phyloP scores from a whole-genome alignment of 805 yeast species.

The Cyberlindnera maclurae region DNA sequence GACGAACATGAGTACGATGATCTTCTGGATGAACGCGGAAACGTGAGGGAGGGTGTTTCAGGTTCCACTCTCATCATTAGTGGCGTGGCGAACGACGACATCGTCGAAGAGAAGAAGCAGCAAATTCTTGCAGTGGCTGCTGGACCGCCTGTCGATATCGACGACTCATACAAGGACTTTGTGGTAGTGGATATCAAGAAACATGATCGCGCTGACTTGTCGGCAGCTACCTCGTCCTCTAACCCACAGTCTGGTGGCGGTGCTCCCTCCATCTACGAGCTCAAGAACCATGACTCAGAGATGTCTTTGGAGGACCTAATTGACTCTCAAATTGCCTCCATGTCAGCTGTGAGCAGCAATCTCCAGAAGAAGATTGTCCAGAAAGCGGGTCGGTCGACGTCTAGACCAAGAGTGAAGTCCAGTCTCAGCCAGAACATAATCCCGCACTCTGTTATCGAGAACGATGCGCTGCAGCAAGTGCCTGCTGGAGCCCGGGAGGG shows the following conservation, averaged over 20 bases:
- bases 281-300: slow-evolving; percentile 13
- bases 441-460: slow-evolving; percentile 31
- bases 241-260: neutral
- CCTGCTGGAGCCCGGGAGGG: slow-evolving; percentile 43
- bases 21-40: slow-evolving; percentile 47
- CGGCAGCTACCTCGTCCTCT: slow-evolving; percentile 1
- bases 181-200: slow-evolving; percentile 21
- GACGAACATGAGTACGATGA: slow-evolving; percentile 50
- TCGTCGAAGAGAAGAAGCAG: slow-evolving; percentile 4
- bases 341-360: slow-evolving; percentile 17
- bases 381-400: slow-evolving; percentile 12
- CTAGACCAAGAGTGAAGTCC: slow-evolving; percentile 11
- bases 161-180: slow-evolving; percentile 15
- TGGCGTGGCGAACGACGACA: slow-evolving; percentile 8
- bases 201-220: neutral
- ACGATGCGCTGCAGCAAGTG: slow-evolving; percentile 31
- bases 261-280: slow-evolving; percentile 15
- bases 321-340: slow-evolving; percentile 25
- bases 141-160: slow-evolving; percentile 7
- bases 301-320: slow-evolving; percentile 24
- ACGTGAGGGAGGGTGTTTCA: slow-evolving; percentile 29
- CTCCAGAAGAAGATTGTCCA: slow-evolving; percentile 14
- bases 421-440: slow-evolving; percentile 8
- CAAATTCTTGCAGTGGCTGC: slow-evolving; percentile 1
- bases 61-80: slow-evolving; percentile 10